Evolutionary conservation across 2,329 filamentous ascomycete species (phyloP).

Genomic region (Gremmenia infestans): DNA sequence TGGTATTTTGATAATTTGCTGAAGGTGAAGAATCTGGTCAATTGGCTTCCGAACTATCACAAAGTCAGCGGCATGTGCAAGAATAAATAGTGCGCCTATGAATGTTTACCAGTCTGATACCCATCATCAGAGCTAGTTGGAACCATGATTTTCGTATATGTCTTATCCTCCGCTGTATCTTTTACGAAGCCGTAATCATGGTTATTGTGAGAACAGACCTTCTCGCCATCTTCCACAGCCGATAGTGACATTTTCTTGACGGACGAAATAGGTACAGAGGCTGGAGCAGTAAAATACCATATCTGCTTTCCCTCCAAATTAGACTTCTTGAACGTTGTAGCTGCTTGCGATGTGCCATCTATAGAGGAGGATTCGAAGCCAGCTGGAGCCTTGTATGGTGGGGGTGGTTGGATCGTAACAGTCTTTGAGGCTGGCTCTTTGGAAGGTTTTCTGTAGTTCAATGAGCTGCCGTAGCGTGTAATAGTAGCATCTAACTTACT

Average conservation of each 20-base stretch:
- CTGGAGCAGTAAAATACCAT: slow-evolving; percentile 75
- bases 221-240: slow-evolving; percentile 46
- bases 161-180: slow-evolving; percentile 46
- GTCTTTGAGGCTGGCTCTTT: slow-evolving; percentile 12
- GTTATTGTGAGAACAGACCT: slow-evolving; percentile 58
- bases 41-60: slow-evolving; percentile 34
- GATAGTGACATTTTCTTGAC: slow-evolving; percentile 60
- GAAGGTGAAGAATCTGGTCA: slow-evolving; percentile 59
- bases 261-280: slow-evolving; percentile 62
- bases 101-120: slow-evolving; percentile 48
- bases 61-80: background rate
- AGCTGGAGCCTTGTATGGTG: slow-evolving; percentile 23
- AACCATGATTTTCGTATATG: slow-evolving; percentile 55
- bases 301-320: slow-evolving; percentile 66
- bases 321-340: slow-evolving; percentile 52
- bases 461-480: background rate
- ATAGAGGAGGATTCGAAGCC: slow-evolving; percentile 24
- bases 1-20: slow-evolving; percentile 53
- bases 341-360: slow-evolving; percentile 11
- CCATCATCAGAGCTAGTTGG: slow-evolving; percentile 50
- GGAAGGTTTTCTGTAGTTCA: slow-evolving; percentile 8
- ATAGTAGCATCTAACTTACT: slow-evolving; percentile 8
- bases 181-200: slow-evolving; percentile 57
- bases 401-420: slow-evolving; percentile 10
- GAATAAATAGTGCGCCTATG: background rate